Conservation (phyloP, 176 grass and related monocot genomes). For the Aegilops sharonensis region DNA sequence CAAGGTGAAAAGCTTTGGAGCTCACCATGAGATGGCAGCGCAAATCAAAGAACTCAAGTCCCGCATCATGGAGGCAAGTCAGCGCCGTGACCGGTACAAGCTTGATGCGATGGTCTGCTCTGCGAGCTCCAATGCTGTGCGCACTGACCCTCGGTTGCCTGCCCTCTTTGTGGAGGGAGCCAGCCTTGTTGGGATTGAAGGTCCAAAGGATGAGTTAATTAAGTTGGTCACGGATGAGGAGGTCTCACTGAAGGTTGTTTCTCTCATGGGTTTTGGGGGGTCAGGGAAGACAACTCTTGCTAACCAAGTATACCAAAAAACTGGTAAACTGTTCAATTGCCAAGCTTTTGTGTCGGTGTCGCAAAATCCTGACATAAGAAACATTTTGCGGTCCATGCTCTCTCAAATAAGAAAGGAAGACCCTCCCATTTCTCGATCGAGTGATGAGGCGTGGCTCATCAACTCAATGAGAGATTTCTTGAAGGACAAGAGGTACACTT, state of each 20-base stretch:
- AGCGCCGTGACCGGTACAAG: conserved; percentile 31
- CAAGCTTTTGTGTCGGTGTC: conserved; percentile 18
- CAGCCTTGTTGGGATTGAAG: no score
- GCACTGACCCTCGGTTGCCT: not conserved
- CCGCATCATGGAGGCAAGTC: not conserved
- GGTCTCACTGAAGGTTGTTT: no score
- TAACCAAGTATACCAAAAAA: no score
- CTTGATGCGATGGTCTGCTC: not conserved
- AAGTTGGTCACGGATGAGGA: no score
- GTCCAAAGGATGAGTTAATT: not conserved
- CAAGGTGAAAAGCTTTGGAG: conserved; percentile 4
- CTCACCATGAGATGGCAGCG: not conserved
- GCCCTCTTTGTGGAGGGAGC: no score
- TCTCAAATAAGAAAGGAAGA: no score
- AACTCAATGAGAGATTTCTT: conserved; percentile 5
- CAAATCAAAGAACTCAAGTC: conserved; percentile 34
- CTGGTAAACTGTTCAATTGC: no score
- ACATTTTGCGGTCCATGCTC: no score
- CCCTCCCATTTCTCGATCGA: not conserved
- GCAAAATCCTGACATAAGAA: no score
- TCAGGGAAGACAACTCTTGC: no score
- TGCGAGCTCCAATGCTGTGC: no score
- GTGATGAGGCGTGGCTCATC: conserved; percentile 2
- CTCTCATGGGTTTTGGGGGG: no score
- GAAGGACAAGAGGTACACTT: conserved; percentile 14